These are phyloP conservation scores for Larix kaempferi DNA, from an alignment of 75 land plant genomes.

Conservation along the genomic window DNA sequence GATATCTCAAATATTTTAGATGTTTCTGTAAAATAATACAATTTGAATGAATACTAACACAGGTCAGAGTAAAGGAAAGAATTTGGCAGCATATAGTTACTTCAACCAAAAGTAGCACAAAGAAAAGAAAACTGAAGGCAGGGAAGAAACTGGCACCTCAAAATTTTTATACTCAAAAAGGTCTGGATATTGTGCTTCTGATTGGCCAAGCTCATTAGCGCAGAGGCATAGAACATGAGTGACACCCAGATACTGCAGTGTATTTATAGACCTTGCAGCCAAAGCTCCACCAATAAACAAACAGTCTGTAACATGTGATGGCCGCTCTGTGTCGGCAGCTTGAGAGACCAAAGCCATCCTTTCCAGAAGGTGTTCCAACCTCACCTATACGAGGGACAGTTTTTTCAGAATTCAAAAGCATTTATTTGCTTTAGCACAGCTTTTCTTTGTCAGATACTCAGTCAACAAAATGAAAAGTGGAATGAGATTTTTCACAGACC, in stretches of 20 bases:
- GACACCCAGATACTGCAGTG: slow-evolving; percentile 29
- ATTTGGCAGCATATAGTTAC: no score
- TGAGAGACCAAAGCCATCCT: slow-evolving; percentile 30
- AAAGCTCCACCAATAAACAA: slow-evolving; percentile 33
- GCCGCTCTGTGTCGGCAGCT: slow-evolving; percentile 38
- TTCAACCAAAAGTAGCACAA: no score
- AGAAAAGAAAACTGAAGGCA: neutral
- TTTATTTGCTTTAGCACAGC: no score
- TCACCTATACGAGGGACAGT: slow-evolving; percentile 16
- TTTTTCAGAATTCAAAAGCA: neutral
- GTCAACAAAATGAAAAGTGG: no score
- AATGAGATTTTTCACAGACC: no score
- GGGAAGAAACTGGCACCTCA: neutral
- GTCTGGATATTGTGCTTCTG: slow-evolving; percentile 6
- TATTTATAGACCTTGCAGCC: slow-evolving; percentile 33
- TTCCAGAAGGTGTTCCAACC: slow-evolving; percentile 44
- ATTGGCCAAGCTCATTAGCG: slow-evolving; percentile 24
- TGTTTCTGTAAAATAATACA: no score
- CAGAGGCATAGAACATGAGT: slow-evolving; percentile 45
- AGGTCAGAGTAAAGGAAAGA: no score
- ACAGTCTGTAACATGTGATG: slow-evolving; percentile 26
- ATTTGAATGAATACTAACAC: no score
- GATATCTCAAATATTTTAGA: no score
- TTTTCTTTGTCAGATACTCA: no score
- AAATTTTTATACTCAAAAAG: slow-evolving; percentile 8